Conservation (phyloP, 2,329 filamentous ascomycete genomes). For the Penicillium occitanis region DNA sequence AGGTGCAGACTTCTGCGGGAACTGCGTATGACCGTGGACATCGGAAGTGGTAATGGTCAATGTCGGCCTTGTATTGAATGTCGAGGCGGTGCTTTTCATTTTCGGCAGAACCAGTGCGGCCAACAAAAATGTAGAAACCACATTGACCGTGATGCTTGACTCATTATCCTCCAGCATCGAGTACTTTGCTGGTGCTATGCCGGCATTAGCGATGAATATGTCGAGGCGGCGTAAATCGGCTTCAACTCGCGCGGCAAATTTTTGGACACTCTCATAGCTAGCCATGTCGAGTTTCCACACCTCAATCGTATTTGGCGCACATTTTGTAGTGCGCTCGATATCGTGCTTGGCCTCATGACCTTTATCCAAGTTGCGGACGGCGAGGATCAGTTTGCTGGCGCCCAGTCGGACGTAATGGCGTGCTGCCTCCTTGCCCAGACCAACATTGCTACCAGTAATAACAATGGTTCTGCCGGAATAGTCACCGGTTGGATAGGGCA, state of each 20-base stretch:
- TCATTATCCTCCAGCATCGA: neutral
- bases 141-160: neutral
- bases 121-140: neutral
- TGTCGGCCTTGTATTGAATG: neutral
- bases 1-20: no score
- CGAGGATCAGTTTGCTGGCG: conserved; percentile 49
- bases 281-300: conserved; percentile 9
- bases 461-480: conserved; percentile 41
- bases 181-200: neutral
- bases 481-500: conserved; percentile 5
- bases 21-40: no score
- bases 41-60: neutral
- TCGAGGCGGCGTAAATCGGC: conserved; percentile 24
- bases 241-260: conserved; percentile 25
- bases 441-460: conserved; percentile 53
- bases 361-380: conserved; percentile 37
- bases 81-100: neutral
- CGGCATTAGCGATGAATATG: conserved; percentile 27
- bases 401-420: conserved; percentile 42
- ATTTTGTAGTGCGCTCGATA: neutral
- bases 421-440: conserved; percentile 49
- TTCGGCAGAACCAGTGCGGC: neutral
- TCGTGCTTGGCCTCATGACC: conserved; percentile 4
- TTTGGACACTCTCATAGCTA: neutral
- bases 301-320: neutral